phyloP scores from a whole-genome alignment of 2,329 filamentous ascomycete genomes.

The Xylaria arbuscula region DNA sequence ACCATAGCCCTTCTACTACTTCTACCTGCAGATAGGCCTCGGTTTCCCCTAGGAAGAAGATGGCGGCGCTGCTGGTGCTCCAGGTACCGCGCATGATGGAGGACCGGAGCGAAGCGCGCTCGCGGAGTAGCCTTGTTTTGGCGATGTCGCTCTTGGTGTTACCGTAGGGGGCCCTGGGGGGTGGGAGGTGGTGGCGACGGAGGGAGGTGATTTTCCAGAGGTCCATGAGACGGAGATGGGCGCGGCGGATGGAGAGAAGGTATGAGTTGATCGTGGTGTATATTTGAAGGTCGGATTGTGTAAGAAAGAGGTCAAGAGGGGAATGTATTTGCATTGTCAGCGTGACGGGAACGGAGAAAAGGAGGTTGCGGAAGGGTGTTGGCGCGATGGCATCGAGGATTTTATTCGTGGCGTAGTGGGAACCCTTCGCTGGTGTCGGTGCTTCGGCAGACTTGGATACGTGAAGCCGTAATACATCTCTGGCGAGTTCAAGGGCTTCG shows the following conservation, averaged over 20 bases:
- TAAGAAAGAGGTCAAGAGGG: constrained; percentile 88
- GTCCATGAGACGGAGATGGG: constrained; percentile 84
- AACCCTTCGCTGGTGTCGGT: constrained; percentile 53
- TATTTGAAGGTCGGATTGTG: constrained; percentile 76
- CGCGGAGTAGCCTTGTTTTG: constrained; percentile 70
- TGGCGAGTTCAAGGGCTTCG: constrained; percentile 84
- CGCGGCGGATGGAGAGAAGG: constrained; percentile 83
- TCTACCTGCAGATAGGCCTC: constrained; percentile 91
- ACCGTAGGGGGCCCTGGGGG: constrained; percentile 72
- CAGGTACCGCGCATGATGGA: constrained; percentile 82
- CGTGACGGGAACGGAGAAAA: constrained; percentile 80
- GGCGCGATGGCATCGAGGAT: constrained; percentile 54
- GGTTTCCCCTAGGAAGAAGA: constrained; percentile 90
- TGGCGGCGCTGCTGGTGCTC: constrained; percentile 87
- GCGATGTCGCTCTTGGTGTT: constrained; percentile 69
- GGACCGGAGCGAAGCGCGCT: constrained; percentile 71
- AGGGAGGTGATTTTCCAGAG: constrained; percentile 88
- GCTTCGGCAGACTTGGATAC: constrained; percentile 62
- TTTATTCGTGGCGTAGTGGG: constrained; percentile 45
- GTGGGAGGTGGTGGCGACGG: constrained; percentile 79
- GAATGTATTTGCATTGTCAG: constrained; percentile 79
- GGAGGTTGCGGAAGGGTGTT: constrained; percentile 79
- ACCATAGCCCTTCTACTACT: constrained; percentile 83
- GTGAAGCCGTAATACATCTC: constrained; percentile 76
- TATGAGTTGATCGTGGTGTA: constrained; percentile 92